Evolutionary conservation across 1,139 yeast genomes (phyloP), one percentile per base, ranked within the genome.

Genomic region (Yamadazyma triangularis): DNA sequence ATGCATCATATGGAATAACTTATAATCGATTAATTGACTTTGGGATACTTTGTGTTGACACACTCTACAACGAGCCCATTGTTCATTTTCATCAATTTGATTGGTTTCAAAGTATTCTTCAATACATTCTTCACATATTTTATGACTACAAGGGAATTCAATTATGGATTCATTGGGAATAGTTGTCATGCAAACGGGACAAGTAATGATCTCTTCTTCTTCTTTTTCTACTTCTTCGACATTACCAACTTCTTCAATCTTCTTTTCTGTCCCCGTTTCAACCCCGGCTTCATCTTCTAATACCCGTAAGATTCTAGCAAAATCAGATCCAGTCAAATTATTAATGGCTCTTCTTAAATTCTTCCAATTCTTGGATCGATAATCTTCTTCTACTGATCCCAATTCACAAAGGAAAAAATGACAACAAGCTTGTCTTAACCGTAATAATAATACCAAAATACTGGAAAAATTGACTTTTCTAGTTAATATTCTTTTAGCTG

Each of bases 391-490:
- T 13, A 27, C 18, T 64, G 52, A 45, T 68, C 74, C 15, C 32
- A 83, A 64, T 39, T 77, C 74, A 23, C 87, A 91, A 35, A 91
- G 62, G 45, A 73, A 79, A 25, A 80, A 77, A 55, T 91, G 97
- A 46, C 89, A 80, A 51, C 96, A 86, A 2, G 95, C 93, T 57
- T 91, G 97, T 38, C 98, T 70, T 45, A 91, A 65, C 31, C 97
- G 70, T 28, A 89, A 60, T 37, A 91, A 66, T 45, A 89, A 59
- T 0, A 88, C 79, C 44, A 91, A 70, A 34, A 87, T 79, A 35
- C 72, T 72, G 4, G 82, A 70, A 47, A 74, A 77, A 25, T 73
- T 71, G 2, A 46, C 40, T 10, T 56, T 50, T 1, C 55, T 45
- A n/a, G 53, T 45, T 48, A 81, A 53, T 41, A 78, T 60, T 36